Conservation (phyloP, 148 eudicot genomes). For the Talinum fruticosum region DNA sequence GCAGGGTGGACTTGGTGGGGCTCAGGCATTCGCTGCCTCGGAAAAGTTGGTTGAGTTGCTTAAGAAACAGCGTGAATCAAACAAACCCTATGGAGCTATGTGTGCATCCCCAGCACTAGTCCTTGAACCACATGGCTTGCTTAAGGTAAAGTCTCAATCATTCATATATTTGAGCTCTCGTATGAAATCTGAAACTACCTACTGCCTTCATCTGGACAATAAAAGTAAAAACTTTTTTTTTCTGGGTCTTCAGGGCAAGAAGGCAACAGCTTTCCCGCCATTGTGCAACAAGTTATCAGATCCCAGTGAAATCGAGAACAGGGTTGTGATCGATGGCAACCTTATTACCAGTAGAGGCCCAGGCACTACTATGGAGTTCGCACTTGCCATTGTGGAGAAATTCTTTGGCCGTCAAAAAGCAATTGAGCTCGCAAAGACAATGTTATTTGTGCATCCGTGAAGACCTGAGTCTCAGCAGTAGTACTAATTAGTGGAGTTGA, state of each 20-base stretch:
- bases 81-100: conserved; percentile 80
- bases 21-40: conserved; percentile 73
- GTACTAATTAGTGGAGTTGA: background rate
- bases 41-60: conserved; percentile 71
- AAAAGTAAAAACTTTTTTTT: background rate
- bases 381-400: conserved; percentile 80
- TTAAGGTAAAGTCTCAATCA: conserved; percentile 55
- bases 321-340: conserved; percentile 94
- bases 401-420: conserved; percentile 72
- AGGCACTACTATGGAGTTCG: conserved; percentile 84
- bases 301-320: conserved; percentile 60
- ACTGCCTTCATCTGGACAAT: background rate
- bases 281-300: conserved; percentile 86
- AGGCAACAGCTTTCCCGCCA: conserved; percentile 94
- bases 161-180: background rate
- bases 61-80: conserved; percentile 78
- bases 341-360: conserved; percentile 96
- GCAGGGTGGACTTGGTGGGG: conserved; percentile 98
- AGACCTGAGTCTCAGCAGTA: background rate
- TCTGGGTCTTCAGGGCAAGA: conserved; percentile 59
- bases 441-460: conserved; percentile 54
- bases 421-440: conserved; percentile 61
- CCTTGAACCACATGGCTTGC: conserved; percentile 88
- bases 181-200: too few relatives aligned
- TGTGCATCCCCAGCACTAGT: conserved; percentile 97